Evolutionary conservation across 176 grass and related monocot genomes (phyloP).

Genomic region (Oryza glaberrima): DNA sequence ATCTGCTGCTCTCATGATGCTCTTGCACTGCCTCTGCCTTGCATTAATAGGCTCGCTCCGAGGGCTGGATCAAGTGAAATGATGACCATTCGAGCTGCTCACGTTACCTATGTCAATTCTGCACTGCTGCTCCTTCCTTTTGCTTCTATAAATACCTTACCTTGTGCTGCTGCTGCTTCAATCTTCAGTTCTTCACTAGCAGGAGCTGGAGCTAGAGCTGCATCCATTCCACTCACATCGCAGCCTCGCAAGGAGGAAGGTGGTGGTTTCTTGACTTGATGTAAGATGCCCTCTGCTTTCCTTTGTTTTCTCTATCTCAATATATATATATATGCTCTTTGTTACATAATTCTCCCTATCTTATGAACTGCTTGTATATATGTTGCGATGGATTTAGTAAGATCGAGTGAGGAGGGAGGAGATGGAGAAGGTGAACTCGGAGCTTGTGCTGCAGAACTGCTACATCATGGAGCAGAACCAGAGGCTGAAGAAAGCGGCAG

Average conservation of each 20-base stretch:
- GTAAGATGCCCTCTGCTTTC: too few species aligned
- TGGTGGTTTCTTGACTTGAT: background rate
- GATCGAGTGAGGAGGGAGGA: background rate
- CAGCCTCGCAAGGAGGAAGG: background rate
- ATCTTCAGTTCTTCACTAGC: background rate
- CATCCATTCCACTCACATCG: background rate
- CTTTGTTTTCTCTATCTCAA: background rate
- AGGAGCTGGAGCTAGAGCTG: background rate
- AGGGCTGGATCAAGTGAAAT: background rate
- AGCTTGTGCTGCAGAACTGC: constrained; percentile 33
- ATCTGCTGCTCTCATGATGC: constrained; percentile 5
- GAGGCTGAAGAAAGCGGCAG: constrained; percentile 33
- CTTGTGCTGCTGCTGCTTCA: background rate
- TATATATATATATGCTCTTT: too few species aligned
- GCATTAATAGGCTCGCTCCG: background rate
- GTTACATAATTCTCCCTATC: background rate
- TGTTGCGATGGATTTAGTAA: background rate
- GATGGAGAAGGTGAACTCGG: constrained; percentile 31
- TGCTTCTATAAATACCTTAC: background rate
- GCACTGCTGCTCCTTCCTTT: background rate
- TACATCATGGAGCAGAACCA: constrained; percentile 35
- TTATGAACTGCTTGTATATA: background rate
- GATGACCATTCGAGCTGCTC: background rate
- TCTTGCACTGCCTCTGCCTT: background rate
- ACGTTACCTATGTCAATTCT: background rate